Base-by-base conservation (phyloP, 768 basidiomycete species). In the Tulasnella sp. region DNA sequence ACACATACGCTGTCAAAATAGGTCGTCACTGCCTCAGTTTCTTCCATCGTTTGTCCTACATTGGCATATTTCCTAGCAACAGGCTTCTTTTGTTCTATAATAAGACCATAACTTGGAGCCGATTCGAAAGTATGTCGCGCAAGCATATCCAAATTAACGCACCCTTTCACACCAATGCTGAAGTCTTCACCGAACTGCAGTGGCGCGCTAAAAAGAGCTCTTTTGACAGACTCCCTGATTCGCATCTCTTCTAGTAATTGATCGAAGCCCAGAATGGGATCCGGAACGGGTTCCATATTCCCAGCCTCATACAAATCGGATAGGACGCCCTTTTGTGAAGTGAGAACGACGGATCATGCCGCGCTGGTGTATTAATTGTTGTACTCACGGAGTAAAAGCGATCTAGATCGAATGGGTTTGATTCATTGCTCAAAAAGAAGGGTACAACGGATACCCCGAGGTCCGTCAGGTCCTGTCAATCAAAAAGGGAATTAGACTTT, bases 61-160 rank as follows among this genome's bases (percentile, higher is more conserved):
- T 86, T 87, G 31, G 78, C 75, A 54, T 95, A 91, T 60, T 89
- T 86, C 61, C 77, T 83, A 63, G 89, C 83, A 4, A 71, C 48
- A 0, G 86, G 84, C 64, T 83, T 92, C 63, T 75, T 84, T 66
- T 92, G 89, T 60, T 91, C 82, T 1, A 86, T 86, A 13, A 98
- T 74, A 37, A 93, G 66, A 7, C 86, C 81, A 64, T 93, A 99
- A 41, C 90, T 95, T 57, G 32, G 15, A 25, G 15, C 42, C 44
- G 3, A 35, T 31, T 16, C 5, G 4, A 22, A 15, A 19, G 45
- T 10, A 31, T 35, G 16, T 20, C 24, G 5, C n/a, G 31, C 15
- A 32, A 13, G 44, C 45, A 34, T 12, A 0, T 13, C 7, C n/a
- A 27, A 31, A 39, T 60, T 53, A 45, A 66, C 71, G 62, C 61